A percentile compares a stretch with the other conserved stretches of the same genome.
Evolutionary conservation across 192 early-diverging fungal genomes (phyloP).

Genomic region (Chytriomyces hyalinus): DNA sequence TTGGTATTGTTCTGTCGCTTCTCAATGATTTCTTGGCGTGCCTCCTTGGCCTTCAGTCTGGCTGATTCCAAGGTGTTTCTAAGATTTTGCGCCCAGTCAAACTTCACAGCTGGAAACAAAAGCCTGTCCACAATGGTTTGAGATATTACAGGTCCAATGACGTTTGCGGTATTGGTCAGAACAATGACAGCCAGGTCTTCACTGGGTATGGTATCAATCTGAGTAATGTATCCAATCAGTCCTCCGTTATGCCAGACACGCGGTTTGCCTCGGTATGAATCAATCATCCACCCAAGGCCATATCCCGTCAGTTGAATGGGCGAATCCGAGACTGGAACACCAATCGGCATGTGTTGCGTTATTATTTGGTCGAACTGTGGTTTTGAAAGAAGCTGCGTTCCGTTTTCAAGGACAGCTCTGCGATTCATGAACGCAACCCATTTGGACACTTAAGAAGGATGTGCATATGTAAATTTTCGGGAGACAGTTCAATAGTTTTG

Average conservation of each 20-base stretch:
- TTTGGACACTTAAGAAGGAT: slow-evolving; percentile 24
- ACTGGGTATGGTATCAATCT: slow-evolving; percentile 6
- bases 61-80: too few species aligned
- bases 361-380: neutral
- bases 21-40: too few species aligned
- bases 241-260: slow-evolving; percentile 6
- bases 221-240: neutral
- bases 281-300: slow-evolving; percentile 19
- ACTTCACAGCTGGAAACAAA: too few species aligned
- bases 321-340: neutral
- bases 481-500: neutral
- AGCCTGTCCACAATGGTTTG: too few species aligned
- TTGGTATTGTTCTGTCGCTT: too few species aligned
- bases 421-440: slow-evolving; percentile 17
- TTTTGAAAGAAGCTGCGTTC: slow-evolving; percentile 12
- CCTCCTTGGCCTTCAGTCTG: too few species aligned
- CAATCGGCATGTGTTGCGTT: neutral
- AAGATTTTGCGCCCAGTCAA: too few species aligned
- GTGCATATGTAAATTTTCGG: neutral
- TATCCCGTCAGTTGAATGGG: neutral
- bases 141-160: too few species aligned
- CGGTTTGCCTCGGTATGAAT: slow-evolving; percentile 27
- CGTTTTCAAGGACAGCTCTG: slow-evolving; percentile 1
- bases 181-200: slow-evolving; percentile 24
- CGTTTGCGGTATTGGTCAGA: neutral